Conservation (phyloP, 768 basidiomycete genomes). For the Suillus subluteus region DNA sequence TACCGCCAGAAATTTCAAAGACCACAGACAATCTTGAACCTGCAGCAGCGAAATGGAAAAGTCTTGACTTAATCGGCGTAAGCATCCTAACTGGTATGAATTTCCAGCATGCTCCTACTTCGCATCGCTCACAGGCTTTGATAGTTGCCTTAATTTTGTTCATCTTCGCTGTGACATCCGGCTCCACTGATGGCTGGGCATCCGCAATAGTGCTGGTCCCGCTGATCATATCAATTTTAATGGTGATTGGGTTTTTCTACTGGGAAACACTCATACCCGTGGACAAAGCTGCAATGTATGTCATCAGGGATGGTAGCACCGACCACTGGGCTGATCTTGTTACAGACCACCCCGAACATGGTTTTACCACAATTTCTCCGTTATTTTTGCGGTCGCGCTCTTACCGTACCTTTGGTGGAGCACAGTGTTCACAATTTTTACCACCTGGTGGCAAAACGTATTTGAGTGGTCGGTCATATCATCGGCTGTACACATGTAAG, state of each 20-base stretch:
- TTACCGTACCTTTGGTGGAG: constrained; percentile 48
- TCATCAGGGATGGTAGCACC: constrained; percentile 5
- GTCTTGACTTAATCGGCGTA: constrained; percentile 44
- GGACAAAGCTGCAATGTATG: constrained; percentile 47
- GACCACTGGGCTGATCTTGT: not conserved
- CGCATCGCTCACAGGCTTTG: not conserved
- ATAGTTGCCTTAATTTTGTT: constrained; percentile 36
- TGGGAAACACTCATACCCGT: constrained; percentile 49
- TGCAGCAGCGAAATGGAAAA: constrained; percentile 26
- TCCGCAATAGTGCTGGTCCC: constrained; percentile 47
- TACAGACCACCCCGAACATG: constrained; percentile 46
- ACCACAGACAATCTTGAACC: constrained; percentile 8
- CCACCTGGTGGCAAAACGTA: constrained; percentile 44
- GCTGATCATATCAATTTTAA: constrained; percentile 47
- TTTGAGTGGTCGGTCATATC: constrained; percentile 46
- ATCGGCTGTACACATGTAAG: constrained; percentile 44
- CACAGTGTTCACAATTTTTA: constrained; percentile 36
- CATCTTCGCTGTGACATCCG: constrained; percentile 48
- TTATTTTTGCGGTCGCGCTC: constrained; percentile 42
- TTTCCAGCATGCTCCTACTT: not conserved
- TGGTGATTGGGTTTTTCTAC: constrained; percentile 49
- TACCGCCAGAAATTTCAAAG: constrained; percentile 31
- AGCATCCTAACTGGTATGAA: constrained; percentile 39
- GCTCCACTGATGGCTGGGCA: constrained; percentile 54
- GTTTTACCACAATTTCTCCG: constrained; percentile 44